Evolutionary conservation across 2,329 filamentous ascomycete genomes (phyloP).

Genomic region (Fusarium duplospermum): DNA sequence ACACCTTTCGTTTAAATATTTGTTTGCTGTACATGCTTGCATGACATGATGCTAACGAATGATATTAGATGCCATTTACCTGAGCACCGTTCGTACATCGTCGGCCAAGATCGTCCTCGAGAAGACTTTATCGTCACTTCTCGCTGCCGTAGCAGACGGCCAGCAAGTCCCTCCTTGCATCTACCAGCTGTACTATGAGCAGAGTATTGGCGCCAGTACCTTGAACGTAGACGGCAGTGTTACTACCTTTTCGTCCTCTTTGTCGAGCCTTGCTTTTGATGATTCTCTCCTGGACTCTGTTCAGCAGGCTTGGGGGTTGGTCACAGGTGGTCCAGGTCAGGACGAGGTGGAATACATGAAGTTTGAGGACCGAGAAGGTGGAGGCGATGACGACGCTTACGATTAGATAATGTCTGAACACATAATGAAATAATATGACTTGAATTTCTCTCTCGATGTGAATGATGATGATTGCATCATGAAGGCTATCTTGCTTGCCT

Average conservation of each 20-base stretch:
- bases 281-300: slow-evolving; percentile 77
- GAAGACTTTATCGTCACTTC: slow-evolving; percentile 55
- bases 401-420: slow-evolving; percentile 45
- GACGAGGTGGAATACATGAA: slow-evolving; percentile 72
- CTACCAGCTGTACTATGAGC: slow-evolving; percentile 68
- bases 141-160: slow-evolving; percentile 48
- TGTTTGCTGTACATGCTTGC: slow-evolving; percentile 8
- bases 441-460: neutral
- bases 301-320: slow-evolving; percentile 74
- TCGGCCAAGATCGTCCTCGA: slow-evolving; percentile 53
- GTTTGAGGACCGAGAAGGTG: slow-evolving; percentile 79
- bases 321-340: slow-evolving; percentile 64
- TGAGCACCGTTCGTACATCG: slow-evolving; percentile 51
- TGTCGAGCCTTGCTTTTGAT: slow-evolving; percentile 78
- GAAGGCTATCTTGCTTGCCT: neutral
- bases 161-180: slow-evolving; percentile 51
- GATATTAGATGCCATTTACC: slow-evolving; percentile 48
- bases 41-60: slow-evolving; percentile 48
- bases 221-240: slow-evolving; percentile 55
- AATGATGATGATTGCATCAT: neutral
- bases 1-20: slow-evolving; percentile 42
- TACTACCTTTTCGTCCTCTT: slow-evolving; percentile 67
- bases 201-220: slow-evolving; percentile 49
- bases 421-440: slow-evolving; percentile 7
- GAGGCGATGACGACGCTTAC: slow-evolving; percentile 68